phyloP scores from a whole-genome alignment of 805 yeast genomes.

The Monosporozyma aquatica region DNA sequence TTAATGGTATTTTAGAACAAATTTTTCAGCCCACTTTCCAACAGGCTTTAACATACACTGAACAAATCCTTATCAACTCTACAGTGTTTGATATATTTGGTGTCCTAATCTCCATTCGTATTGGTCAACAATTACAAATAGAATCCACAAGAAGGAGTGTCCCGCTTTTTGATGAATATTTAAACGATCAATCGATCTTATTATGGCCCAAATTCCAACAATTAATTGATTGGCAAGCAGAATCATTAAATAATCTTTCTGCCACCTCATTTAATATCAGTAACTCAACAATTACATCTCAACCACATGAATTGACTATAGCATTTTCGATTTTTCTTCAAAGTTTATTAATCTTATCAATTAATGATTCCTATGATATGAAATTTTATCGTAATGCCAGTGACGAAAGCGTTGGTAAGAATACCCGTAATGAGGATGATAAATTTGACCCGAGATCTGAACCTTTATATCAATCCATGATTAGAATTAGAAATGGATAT shows the following conservation, averaged over 20 bases:
- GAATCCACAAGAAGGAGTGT: constrained; percentile 61
- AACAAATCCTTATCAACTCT: constrained; percentile 25
- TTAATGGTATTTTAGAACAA: constrained; percentile 38
- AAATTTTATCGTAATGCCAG: neutral
- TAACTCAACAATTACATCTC: constrained; percentile 24
- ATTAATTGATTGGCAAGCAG: constrained; percentile 70
- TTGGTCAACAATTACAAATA: constrained; percentile 55
- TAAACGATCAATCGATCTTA: constrained; percentile 52
- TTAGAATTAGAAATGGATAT: constrained; percentile 65
- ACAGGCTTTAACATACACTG: constrained; percentile 42
- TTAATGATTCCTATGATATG: constrained; percentile 17
- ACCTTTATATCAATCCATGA: constrained; percentile 63
- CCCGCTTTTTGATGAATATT: constrained; percentile 59
- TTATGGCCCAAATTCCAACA: constrained; percentile 85
- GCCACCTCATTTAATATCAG: constrained; percentile 19
- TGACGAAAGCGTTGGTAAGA: neutral
- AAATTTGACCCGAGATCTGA: constrained; percentile 37
- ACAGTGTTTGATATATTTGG: constrained; percentile 68
- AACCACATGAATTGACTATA: constrained; percentile 63
- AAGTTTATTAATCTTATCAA: constrained; percentile 55
- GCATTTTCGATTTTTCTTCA: constrained; percentile 65
- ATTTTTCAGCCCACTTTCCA: constrained; percentile 47
- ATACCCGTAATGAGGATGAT: neutral
- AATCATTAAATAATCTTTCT: constrained; percentile 48
- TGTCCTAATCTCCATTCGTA: constrained; percentile 60